Evolutionary conservation across 495 filamentous ascomycete species (phyloP).

Genomic region (Parmelia sp.): DNA sequence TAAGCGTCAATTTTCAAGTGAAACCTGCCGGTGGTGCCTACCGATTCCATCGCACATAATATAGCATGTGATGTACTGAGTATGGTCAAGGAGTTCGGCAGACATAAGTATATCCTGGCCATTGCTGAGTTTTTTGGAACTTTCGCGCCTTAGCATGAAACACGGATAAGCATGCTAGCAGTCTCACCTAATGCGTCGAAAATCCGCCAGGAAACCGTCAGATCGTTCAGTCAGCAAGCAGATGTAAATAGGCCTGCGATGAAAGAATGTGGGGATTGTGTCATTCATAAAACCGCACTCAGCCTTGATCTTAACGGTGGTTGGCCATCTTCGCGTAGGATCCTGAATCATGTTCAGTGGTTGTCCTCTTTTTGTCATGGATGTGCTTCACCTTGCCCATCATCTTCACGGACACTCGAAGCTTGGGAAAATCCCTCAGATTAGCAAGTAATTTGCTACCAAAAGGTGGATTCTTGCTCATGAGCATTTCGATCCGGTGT

Average conservation of each 20-base stretch:
- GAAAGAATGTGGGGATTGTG: constrained; percentile 53
- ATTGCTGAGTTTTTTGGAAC: constrained; percentile 57
- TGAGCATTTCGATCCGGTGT: constrained; percentile 64
- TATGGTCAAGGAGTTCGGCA: constrained; percentile 47
- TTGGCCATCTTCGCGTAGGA: constrained; percentile 37
- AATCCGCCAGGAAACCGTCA: constrained; percentile 67
- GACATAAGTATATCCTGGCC: constrained; percentile 42
- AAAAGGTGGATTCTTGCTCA: constrained; percentile 78
- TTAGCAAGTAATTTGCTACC: constrained; percentile 61
- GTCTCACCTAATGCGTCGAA: constrained; percentile 57
- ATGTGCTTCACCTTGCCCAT: constrained; percentile 31
- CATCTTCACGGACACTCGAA: constrained; percentile 54
- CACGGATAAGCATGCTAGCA: neutral
- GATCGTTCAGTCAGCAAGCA: constrained; percentile 73
- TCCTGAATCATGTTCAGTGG: constrained; percentile 25
- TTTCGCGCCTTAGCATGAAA: neutral
- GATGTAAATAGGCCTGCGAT: constrained; percentile 55
- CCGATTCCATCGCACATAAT: constrained; percentile 79
- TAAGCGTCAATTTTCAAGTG: neutral
- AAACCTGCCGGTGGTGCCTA: constrained; percentile 39
- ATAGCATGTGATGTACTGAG: constrained; percentile 61
- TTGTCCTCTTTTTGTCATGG: too few species aligned
- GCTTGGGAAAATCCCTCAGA: constrained; percentile 66
- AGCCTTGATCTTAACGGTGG: constrained; percentile 57
- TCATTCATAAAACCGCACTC: constrained; percentile 70